Conservation (phyloP, 495 filamentous ascomycete genomes). For the Penicillium canescens region DNA sequence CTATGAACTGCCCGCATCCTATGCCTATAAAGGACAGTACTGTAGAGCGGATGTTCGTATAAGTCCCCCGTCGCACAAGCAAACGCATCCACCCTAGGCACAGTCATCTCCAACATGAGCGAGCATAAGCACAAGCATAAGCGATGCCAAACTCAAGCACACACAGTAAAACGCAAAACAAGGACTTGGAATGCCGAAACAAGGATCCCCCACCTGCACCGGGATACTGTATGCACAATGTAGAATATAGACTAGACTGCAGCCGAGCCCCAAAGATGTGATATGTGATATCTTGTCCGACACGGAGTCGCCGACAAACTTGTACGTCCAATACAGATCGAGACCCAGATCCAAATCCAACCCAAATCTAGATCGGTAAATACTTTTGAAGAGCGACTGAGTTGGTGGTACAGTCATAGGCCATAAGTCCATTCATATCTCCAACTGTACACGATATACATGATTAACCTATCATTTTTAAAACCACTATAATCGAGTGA, state of each 20-base stretch:
- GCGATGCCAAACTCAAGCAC: background rate
- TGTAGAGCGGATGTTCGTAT: background rate
- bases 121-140: background rate
- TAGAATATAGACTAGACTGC: no score
- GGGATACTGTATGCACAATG: no score
- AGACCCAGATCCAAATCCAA: no score
- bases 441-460: no score
- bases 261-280: no score
- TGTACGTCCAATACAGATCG: background rate
- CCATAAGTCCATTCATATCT: no score
- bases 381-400: no score
- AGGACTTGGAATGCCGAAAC: background rate
- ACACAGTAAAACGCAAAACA: background rate
- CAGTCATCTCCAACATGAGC: no score
- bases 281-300: background rate
- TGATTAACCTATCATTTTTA: no score
- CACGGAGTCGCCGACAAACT: conserved; percentile 2
- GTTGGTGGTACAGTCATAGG: no score
- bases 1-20: background rate
- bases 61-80: background rate
- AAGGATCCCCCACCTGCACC: background rate
- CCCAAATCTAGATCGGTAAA: background rate
- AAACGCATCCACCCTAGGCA: background rate
- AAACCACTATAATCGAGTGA: no score
- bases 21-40: background rate